Percentiles rank a stretch among this genome's conserved stretches.
phyloP scores from a whole-genome alignment of 2,329 filamentous ascomycete species.

The Aspergillus costaricaensis region DNA sequence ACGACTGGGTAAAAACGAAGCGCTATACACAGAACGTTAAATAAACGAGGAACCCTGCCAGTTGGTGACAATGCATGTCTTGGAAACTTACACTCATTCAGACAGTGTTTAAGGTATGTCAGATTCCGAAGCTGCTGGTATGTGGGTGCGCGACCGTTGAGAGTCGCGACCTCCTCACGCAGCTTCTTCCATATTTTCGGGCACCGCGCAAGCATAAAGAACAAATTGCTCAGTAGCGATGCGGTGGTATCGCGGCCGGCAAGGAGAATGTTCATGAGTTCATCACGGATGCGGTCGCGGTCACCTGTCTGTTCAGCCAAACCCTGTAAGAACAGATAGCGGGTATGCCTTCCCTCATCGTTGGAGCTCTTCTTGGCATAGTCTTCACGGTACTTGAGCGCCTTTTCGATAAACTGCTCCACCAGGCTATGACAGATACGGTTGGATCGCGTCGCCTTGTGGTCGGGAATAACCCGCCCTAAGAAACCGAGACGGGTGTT shows the following conservation, averaged over 20 bases:
- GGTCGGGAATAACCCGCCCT: conserved; percentile 19
- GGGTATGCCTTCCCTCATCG: conserved; percentile 21
- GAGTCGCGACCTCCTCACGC: conserved; percentile 29
- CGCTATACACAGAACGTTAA: conserved; percentile 21
- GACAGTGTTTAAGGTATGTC: conserved; percentile 25
- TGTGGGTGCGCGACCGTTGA: conserved; percentile 22
- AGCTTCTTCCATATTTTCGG: conserved; percentile 41
- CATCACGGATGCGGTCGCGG: conserved; percentile 44
- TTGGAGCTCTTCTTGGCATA: not conserved
- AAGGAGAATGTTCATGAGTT: conserved; percentile 52
- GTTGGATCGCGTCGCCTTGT: conserved; percentile 28
- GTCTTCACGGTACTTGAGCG: conserved; percentile 27
- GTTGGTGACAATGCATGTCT: no score
- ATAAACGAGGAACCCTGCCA: no score
- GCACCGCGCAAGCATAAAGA: conserved; percentile 49
- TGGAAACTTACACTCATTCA: conserved; percentile 28
- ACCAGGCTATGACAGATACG: conserved; percentile 40
- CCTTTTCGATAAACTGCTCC: conserved; percentile 44
- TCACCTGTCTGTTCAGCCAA: conserved; percentile 48
- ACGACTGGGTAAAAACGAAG: conserved; percentile 48
- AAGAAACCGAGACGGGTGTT: conserved; percentile 20
- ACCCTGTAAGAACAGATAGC: conserved; percentile 52
- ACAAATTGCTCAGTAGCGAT: conserved; percentile 43
- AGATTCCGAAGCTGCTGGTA: conserved; percentile 28
- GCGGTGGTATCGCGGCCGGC: conserved; percentile 57